Conservation (phyloP, 192 early-diverging fungal genomes). For the Coemansia sp. region DNA sequence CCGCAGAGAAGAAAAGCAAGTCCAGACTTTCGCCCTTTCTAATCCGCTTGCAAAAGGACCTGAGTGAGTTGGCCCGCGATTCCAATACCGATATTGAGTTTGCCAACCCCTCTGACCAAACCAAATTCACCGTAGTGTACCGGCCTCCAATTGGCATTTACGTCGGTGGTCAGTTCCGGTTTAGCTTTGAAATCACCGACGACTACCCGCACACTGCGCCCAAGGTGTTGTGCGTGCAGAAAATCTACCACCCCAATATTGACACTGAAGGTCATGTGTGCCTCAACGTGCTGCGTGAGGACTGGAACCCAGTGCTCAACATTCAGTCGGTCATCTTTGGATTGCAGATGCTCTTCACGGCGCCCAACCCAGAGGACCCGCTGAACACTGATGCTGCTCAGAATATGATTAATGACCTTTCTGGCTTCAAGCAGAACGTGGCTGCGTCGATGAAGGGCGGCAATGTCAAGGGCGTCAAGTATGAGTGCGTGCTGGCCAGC, state of each 20-base stretch:
- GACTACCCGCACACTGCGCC: constrained; percentile 96
- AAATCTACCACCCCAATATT: constrained; percentile 98
- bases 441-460: constrained; percentile 75
- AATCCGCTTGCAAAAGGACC: constrained; percentile 94
- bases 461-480: constrained; percentile 63
- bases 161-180: constrained; percentile 76
- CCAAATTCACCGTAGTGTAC: constrained; percentile 81
- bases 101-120: constrained; percentile 74
- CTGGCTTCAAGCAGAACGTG: constrained; percentile 76
- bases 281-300: constrained; percentile 94
- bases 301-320: constrained; percentile 98
- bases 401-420: constrained; percentile 68
- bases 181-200: constrained; percentile 77
- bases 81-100: constrained; percentile 79
- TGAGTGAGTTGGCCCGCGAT: constrained; percentile 69
- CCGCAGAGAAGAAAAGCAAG: constrained; percentile 69
- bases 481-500: constrained; percentile 61
- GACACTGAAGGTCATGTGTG: constrained; percentile 96
- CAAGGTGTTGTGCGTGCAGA: constrained; percentile 83
- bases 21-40: constrained; percentile 81
- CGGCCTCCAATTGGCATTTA: constrained; percentile 88
- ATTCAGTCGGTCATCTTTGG: constrained; percentile 89
- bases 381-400: constrained; percentile 96
- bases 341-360: constrained; percentile 87
- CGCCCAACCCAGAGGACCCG: constrained; percentile 96